Base-by-base conservation (phyloP, 2,329 filamentous ascomycete species). In the Fusarium musae region DNA sequence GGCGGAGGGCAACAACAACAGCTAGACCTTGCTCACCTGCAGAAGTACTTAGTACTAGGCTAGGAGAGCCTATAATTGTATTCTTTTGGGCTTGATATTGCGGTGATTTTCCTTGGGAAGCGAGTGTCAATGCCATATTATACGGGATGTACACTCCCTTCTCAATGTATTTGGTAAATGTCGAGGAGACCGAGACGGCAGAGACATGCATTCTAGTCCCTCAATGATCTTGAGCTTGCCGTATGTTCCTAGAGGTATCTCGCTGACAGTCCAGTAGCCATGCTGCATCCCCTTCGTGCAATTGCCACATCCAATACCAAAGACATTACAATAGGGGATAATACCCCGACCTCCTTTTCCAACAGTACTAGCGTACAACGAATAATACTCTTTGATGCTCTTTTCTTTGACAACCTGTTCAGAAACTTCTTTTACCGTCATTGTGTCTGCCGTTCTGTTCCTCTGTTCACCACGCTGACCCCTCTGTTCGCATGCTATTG, bases 351-450 rank as follows among this genome's bases (percentile, higher is more conserved):
- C 30, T 34, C 16, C 16, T 1, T 36, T 36, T 26, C n/a, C n/a
- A 23, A 19, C 4, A 4, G 6, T 5, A 26, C 49, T 5, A 36
- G n/a, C n/a, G 21, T 4, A 26, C 17, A 36, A 52, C 21, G 2
- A 11, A 19, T 2, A 15, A 52, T 0, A 1, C 6, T 10, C 12
- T 36, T 52, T 52, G n/a, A 6, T 4, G 0, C 4, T 36, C 0
- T 3, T 11, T 21, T 21, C 30, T 36, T 52, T 52, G 30, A 11
- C 9, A 21, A 26, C 4, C 36, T 21, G 16, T 19, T 26, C 17
- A 36, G 26, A 26, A n/a, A 9, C 2, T 36, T 26, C n/a, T 52
- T 52, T 52, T 26, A 36, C 49, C 1, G 5, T 52, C 12, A 15
- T 15, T 15, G 49, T 36, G 49, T 52, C 47, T 15, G 16, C n/a